phyloP scores from a whole-genome alignment of 2,329 filamentous ascomycete species.

The Emergomyces orientalis region DNA sequence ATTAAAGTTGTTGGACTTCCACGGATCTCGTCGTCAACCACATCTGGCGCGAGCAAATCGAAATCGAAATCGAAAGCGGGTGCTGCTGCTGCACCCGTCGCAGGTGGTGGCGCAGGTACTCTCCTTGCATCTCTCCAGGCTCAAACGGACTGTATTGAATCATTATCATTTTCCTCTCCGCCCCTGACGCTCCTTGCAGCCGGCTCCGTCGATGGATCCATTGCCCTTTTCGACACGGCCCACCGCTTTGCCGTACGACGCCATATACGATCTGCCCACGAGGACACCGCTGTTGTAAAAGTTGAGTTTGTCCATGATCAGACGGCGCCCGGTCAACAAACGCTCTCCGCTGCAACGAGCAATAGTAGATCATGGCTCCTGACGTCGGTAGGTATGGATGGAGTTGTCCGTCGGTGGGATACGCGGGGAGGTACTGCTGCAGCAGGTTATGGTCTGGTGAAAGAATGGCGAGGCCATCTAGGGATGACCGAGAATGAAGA shows the following conservation, averaged over 20 bases:
- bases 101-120: constrained; percentile 52
- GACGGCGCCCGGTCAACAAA: constrained; percentile 23
- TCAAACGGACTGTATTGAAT: constrained; percentile 71
- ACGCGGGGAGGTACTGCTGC: constrained; percentile 57
- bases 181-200: constrained; percentile 53
- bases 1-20: constrained; percentile 81
- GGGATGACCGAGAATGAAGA: constrained; percentile 38
- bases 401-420: constrained; percentile 85
- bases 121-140: constrained; percentile 78
- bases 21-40: constrained; percentile 40
- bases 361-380: constrained; percentile 55
- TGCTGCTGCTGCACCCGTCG: constrained; percentile 38
- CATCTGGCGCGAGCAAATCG: constrained; percentile 34
- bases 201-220: constrained; percentile 56
- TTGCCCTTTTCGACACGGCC: constrained; percentile 78
- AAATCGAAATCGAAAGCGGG: constrained; percentile 46
- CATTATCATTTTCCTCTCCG: constrained; percentile 54
- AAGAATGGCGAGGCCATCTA: constrained; percentile 81
- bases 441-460: constrained; percentile 60
- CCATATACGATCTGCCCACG: constrained; percentile 72
- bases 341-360: constrained; percentile 22
- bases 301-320: constrained; percentile 66
- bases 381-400: constrained; percentile 86
- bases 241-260: constrained; percentile 79
- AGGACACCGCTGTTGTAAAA: constrained; percentile 84